Base-by-base conservation (phyloP, 345 rosid species). In the Melaleuca quinquenervia region DNA sequence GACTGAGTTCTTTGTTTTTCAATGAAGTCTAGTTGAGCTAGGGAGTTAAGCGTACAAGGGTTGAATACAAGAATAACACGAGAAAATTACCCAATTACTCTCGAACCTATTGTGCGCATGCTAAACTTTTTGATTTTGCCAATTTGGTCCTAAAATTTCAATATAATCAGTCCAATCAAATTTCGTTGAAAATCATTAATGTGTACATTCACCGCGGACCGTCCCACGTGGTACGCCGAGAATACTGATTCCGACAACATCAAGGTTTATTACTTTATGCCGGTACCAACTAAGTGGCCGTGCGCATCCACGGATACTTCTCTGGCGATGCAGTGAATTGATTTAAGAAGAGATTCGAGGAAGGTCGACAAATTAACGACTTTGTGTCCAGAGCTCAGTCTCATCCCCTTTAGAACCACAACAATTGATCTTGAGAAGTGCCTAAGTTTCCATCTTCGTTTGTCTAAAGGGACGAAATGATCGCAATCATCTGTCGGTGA, bases 141-240 rank as follows among this genome's bases (percentile, higher is more conserved):
- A 41, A 41, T 41, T 2, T 4, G 41, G 7, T 70, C 24, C 3
- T 16, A 32, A 64, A 64, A 64, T 64, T 64, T 0, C 0, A 3
- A 32, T 8, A 5, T 3, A 64, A 8, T 0, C 10, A 9, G 32
- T 64, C 3, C 0, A 12, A 9, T 64, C 24, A 32, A 16, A 32
- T 16, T 64, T 64, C 3, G 0, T 8, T 0, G 0, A 16, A 16
- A 32, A 32, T 64, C 10, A 11, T 12, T 18, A 3, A 16, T 3
- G 1, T 29, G 10, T 41, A 2, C 41, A 41, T 41, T 41, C 41
- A 41, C 4, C 41, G 41, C 3, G 0, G 1, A 3, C 1, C 21
- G 9, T 62, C 44, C 3, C 2, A 15, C 1, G 0, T 8, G 45
- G 11, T 22, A 7, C 10, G 1, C 1, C 6, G 3, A 8, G 1